Evolutionary conservation across 2,329 filamentous ascomycete genomes (phyloP).

Genomic region (Conoideocrella luteorostrata): DNA sequence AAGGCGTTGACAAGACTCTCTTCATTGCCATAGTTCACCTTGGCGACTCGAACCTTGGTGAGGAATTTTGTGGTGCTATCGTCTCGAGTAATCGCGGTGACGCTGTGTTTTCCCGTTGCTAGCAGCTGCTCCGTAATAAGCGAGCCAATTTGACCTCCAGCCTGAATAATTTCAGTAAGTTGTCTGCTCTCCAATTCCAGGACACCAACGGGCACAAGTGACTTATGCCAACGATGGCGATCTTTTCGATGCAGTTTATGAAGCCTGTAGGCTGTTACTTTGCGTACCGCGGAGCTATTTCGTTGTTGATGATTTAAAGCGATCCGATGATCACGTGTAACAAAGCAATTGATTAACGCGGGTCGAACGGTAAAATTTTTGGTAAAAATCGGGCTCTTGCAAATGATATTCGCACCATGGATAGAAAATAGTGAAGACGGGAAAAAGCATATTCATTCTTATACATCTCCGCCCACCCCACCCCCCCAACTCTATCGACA

Average conservation of each 20-base stretch:
- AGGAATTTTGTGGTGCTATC: slow-evolving; percentile 37
- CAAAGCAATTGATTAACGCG: too few relatives aligned
- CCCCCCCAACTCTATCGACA: too few relatives aligned
- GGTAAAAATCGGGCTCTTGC: too few relatives aligned
- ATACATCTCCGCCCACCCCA: too few relatives aligned
- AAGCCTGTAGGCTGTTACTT: slow-evolving; percentile 17
- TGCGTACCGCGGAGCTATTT: slow-evolving; percentile 12
- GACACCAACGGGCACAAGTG: too few relatives aligned
- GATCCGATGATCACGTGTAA: too few relatives aligned
- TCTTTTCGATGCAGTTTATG: slow-evolving; percentile 29
- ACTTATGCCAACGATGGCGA: slow-evolving; percentile 39
- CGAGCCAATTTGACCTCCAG: slow-evolving; percentile 34
- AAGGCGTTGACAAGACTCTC: slow-evolving; percentile 42
- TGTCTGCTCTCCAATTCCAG: background rate
- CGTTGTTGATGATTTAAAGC: too few relatives aligned
- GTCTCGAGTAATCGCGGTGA: slow-evolving; percentile 46
- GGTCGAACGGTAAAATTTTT: too few relatives aligned
- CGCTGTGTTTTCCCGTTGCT: slow-evolving; percentile 40
- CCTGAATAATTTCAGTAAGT: slow-evolving; percentile 21
- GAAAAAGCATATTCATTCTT: too few relatives aligned
- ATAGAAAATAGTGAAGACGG: too few relatives aligned
- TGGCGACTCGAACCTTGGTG: slow-evolving; percentile 32
- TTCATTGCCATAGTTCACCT: slow-evolving; percentile 39
- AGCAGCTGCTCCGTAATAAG: slow-evolving; percentile 37
- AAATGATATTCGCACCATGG: too few relatives aligned